Base-by-base conservation (phyloP, 306 rosid species). In the Cajanus cajan region DNA sequence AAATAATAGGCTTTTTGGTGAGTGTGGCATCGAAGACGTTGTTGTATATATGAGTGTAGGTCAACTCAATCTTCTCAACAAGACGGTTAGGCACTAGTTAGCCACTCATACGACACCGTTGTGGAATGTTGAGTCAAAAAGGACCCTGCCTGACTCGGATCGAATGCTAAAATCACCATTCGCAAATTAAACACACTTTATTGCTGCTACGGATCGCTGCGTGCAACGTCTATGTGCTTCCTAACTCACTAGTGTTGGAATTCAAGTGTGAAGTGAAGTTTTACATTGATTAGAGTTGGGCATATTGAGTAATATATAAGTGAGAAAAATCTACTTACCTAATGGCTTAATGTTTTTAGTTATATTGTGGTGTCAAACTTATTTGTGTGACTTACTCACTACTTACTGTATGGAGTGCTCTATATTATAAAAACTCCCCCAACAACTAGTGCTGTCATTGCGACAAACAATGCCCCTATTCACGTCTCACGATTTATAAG, bases 111-210 rank as follows among this genome's bases (percentile, higher is more conserved):
- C 64, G 40, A 68, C n/a, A 72, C 31, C 84, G 58, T 77, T 81
- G 77, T 86, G 85, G 84, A 85, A 82, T 85, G 88, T 82, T 82
- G 88, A 85, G 84, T 82, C 86, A 85, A 85, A 85, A 85, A 63
- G 84, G n/a, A 44, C 43, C 37, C 25, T 33, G 0, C 86, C 55
- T 82, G 84, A 82, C 82, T 2, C 10, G 76, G 74, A 28, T 28
- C 31, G 31, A 67, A 37, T 72, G 6, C 57, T 50, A 4, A 6
- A 67, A 45, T 68, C 15, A 57, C 50, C 6, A 44, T 73, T 83
- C 62, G 58, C 28, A 75, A 3, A n/a, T n/a, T n/a, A n/a, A 71
- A 7, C 73, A 71, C 79, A 44, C 41, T 83, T 61, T 74, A 62
- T 58, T 64, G 62, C 75, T 73, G 12, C 66, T 61, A 12, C 79